These are phyloP conservation scores for Capsicum pubescens DNA, from an alignment of 257 asterid species.

Conservation along the genomic window DNA sequence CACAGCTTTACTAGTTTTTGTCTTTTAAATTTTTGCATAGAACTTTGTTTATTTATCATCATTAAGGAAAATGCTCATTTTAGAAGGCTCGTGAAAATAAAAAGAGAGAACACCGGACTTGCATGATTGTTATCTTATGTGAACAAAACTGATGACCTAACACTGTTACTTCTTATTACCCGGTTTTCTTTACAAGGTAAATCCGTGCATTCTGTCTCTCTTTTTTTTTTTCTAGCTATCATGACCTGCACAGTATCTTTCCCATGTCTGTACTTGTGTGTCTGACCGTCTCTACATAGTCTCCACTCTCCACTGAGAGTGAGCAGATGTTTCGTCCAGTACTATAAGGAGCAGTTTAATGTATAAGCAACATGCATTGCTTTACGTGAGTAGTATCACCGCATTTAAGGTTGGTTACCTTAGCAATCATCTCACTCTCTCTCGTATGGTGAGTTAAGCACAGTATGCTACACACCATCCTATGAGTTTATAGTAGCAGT, in stretches of 20 bases:
- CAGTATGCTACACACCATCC: neutral
- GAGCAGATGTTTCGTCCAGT: neutral
- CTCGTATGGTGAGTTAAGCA: neutral
- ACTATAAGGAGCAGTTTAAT: neutral
- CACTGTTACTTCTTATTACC: neutral
- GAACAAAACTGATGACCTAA: neutral
- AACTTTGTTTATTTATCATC: neutral
- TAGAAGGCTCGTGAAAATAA: neutral
- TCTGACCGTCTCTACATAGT: neutral
- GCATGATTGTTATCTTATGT: neutral
- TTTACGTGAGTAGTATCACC: neutral
- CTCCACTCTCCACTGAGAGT: conserved; percentile 19
- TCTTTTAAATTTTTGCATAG: neutral
- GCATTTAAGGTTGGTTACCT: neutral
- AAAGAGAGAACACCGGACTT: neutral
- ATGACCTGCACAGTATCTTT: neutral
- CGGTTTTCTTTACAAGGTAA: neutral
- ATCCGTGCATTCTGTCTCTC: neutral
- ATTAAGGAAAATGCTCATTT: conserved; percentile 3
- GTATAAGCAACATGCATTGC: neutral
- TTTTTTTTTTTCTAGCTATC: neutral
- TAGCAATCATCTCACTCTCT: neutral
- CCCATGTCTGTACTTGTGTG: neutral
- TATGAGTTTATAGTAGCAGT: neutral
- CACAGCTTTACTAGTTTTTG: conserved; percentile 6